Conservation (phyloP, 306 rosid genomes). For the Lithocarpus polystachyus region DNA sequence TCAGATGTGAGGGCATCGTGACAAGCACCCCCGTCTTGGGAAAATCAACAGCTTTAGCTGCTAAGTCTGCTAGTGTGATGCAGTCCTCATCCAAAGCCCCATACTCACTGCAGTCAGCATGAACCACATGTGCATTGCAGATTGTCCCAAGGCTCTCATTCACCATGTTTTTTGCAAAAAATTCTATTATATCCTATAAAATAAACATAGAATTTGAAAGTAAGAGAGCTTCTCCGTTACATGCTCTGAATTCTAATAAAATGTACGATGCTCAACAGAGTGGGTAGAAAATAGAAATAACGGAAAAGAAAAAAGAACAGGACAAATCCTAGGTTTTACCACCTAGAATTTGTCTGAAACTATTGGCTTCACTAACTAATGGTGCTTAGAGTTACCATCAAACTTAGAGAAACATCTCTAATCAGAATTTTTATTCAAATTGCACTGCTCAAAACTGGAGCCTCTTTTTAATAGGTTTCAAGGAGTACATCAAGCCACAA, state of each 20-base stretch:
- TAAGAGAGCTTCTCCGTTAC: neutral
- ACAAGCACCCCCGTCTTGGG: slow-evolving; percentile 80
- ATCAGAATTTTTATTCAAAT: too few species aligned
- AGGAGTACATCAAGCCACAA: too few species aligned
- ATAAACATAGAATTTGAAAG: slow-evolving; percentile 15
- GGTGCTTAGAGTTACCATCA: too few species aligned
- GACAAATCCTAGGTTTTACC: too few species aligned
- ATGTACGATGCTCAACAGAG: too few species aligned
- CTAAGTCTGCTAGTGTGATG: slow-evolving; percentile 65
- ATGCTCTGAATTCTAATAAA: neutral
- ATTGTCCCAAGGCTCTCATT: slow-evolving; percentile 72
- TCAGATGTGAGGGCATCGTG: slow-evolving; percentile 54
- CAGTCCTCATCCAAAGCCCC: slow-evolving; percentile 79
- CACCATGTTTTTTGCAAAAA: slow-evolving; percentile 68
- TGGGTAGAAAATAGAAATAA: too few species aligned
- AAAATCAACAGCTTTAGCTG: slow-evolving; percentile 88
- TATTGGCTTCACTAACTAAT: too few species aligned
- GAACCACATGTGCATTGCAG: slow-evolving; percentile 95
- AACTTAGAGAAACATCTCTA: too few species aligned
- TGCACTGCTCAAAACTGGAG: too few species aligned
- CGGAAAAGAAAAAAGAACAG: too few species aligned
- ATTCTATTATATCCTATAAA: slow-evolving; percentile 60
- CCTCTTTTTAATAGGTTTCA: too few species aligned
- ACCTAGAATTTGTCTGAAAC: too few species aligned
- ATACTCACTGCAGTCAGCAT: slow-evolving; percentile 65